These are phyloP conservation scores for Nakazawaea peltata DNA, from an alignment of 805 yeast species.

Conservation along the genomic window DNA sequence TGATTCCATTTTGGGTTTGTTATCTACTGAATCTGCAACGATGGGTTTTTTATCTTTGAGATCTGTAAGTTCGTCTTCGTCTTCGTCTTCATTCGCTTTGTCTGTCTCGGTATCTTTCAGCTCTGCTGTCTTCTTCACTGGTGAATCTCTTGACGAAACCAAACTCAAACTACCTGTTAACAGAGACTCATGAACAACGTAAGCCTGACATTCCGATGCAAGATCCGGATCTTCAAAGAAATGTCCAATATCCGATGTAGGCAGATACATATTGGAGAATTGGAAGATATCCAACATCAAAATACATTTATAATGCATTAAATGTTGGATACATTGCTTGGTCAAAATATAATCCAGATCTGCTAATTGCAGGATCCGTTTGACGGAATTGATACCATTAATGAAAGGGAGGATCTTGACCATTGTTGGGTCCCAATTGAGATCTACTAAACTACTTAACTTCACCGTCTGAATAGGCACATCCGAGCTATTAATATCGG, in stretches of 20 bases:
- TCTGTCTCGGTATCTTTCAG: too few species aligned
- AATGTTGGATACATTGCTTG: conserved; percentile 81
- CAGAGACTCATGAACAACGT: conserved; percentile 39
- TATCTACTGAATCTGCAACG: conserved; percentile 6
- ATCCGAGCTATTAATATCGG: conserved; percentile 67
- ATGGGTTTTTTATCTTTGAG: background rate
- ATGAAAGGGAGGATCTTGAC: conserved; percentile 77
- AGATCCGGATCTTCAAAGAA: conserved; percentile 58
- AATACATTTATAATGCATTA: conserved; percentile 84
- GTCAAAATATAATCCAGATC: conserved; percentile 75
- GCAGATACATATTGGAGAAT: conserved; percentile 81
- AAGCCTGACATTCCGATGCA: conserved; percentile 80
- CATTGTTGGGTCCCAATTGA: conserved; percentile 97
- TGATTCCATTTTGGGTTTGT: too few species aligned
- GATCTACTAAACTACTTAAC: conserved; percentile 65
- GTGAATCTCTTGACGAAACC: too few species aligned
- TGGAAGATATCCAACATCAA: conserved; percentile 82
- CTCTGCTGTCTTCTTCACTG: too few species aligned
- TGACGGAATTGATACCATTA: conserved; percentile 80
- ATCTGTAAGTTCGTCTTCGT: background rate
- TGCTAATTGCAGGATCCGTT: conserved; percentile 68
- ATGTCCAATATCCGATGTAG: conserved; percentile 66
- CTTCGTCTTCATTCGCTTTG: background rate
- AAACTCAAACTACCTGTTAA: conserved; percentile 17
- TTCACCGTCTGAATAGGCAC: conserved; percentile 91